A percentile compares a stretch with the other conserved stretches of the same genome.
phyloP scores from a whole-genome alignment of 2,329 filamentous ascomycete species.

The Pseudogymnoascus sp. region DNA sequence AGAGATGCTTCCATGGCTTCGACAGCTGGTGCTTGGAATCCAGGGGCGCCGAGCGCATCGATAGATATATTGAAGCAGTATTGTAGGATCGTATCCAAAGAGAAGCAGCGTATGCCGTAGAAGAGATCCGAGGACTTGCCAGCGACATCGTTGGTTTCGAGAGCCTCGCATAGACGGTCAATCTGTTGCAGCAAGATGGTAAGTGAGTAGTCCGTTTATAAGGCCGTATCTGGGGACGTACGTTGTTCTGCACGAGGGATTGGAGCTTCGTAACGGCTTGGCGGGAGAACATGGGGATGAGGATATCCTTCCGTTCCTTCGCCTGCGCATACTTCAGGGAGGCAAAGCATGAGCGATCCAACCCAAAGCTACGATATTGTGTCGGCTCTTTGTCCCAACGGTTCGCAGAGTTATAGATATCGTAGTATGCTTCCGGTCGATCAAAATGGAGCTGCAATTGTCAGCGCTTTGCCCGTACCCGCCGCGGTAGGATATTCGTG shows the following conservation, averaged over 20 bases:
- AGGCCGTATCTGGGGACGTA: slow-evolving; percentile 10
- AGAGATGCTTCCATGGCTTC: slow-evolving; percentile 31
- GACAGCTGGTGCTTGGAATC: slow-evolving; percentile 33
- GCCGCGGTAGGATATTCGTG: slow-evolving; percentile 11
- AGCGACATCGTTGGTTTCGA: slow-evolving; percentile 19
- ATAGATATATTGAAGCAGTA: slow-evolving; percentile 34
- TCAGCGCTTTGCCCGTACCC: not conserved
- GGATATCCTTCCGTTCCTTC: slow-evolving; percentile 33
- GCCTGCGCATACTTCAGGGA: slow-evolving; percentile 31
- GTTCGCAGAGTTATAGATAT: slow-evolving; percentile 34
- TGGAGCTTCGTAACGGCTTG: slow-evolving; percentile 29
- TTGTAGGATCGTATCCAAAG: slow-evolving; percentile 29
- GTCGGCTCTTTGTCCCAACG: slow-evolving; percentile 34
- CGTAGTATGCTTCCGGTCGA: slow-evolving; percentile 32
- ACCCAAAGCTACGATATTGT: slow-evolving; percentile 33
- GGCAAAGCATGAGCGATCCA: slow-evolving; percentile 34
- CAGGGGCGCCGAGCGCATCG: slow-evolving; percentile 29
- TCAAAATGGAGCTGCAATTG: slow-evolving; percentile 33
- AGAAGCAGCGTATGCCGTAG: slow-evolving; percentile 27
- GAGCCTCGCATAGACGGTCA: slow-evolving; percentile 25
- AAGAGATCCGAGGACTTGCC: slow-evolving; percentile 21
- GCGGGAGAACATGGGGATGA: slow-evolving; percentile 34
- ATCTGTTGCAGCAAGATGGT: slow-evolving; percentile 12
- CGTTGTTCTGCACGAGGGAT: slow-evolving; percentile 28
- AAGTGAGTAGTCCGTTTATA: not conserved